A percentile compares a stretch with the other conserved stretches of the same genome.
These are phyloP conservation scores for Talaromyces sp. DNA, from an alignment of 2,329 filamentous ascomycete genomes.

Conservation along the genomic window DNA sequence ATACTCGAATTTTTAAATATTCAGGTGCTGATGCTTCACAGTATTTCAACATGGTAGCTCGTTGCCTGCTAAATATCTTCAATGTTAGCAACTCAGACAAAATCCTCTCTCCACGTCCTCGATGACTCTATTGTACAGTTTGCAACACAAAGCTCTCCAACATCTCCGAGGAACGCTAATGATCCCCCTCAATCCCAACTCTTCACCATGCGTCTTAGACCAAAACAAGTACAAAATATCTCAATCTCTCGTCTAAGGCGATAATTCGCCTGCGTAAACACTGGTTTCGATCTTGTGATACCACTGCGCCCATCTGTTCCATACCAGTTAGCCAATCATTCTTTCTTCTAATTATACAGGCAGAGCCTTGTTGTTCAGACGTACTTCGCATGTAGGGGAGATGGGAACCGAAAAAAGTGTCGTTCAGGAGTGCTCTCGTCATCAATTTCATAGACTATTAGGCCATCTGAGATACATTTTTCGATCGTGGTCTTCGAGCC, in stretches of 20 bases:
- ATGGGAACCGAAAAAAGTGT: conserved; percentile 7
- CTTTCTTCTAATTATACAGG: too few species aligned
- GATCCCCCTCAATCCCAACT: not conserved
- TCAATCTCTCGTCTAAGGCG: not conserved
- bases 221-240: not conserved
- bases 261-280: conserved; percentile 13
- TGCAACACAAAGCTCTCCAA: not conserved
- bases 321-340: too few species aligned
- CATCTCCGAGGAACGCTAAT: not conserved
- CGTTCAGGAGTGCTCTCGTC: not conserved
- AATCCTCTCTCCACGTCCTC: too few species aligned
- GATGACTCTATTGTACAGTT: not conserved
- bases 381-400: conserved; percentile 12
- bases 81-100: not conserved
- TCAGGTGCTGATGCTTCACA: not conserved
- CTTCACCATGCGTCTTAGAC: not conserved
- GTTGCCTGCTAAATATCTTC: not conserved
- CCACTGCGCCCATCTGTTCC: conserved; percentile 11
- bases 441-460: conserved; percentile 7
- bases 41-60: too few species aligned
- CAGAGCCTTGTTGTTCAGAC: not conserved
- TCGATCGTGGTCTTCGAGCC: not conserved
- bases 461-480: conserved; percentile 5
- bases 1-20: not conserved
- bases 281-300: conserved; percentile 8